phyloP scores from a whole-genome alignment of 148 eudicot species.

The Diospyros kaki region DNA sequence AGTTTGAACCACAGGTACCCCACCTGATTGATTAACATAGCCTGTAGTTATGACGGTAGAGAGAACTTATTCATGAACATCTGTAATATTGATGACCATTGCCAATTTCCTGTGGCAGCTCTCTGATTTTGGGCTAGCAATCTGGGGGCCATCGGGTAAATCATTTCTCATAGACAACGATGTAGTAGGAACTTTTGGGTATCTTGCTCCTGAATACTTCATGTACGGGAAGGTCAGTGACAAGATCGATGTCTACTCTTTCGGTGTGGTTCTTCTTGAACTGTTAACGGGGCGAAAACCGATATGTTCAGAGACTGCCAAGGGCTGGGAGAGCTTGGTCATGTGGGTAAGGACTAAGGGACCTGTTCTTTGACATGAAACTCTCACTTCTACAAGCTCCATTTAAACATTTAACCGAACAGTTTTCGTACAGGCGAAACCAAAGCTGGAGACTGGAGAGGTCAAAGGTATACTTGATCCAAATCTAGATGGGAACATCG shows the following conservation, averaged over 20 bases:
- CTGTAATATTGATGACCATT: background rate
- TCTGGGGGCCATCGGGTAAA: conserved; percentile 65
- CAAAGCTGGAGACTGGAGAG: conserved; percentile 60
- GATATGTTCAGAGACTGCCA: conserved; percentile 47
- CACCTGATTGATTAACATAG: background rate
- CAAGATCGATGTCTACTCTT: conserved; percentile 89
- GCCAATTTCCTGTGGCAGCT: conserved; percentile 31
- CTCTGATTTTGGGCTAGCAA: conserved; percentile 90
- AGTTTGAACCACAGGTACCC: conserved; percentile 70
- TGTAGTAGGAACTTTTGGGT: conserved; percentile 93
- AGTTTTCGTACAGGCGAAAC: conserved; percentile 62
- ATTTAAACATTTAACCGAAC: background rate
- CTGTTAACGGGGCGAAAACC: conserved; percentile 74
- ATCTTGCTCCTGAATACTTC: conserved; percentile 94
- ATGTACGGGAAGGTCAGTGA: conserved; percentile 96
- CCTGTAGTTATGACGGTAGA: background rate
- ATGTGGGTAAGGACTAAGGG: conserved; percentile 70
- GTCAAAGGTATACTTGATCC: conserved; percentile 60
- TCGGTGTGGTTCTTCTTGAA: conserved; percentile 93
- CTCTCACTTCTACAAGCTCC: background rate
- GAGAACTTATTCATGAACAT: background rate
- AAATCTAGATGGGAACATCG: conserved; percentile 35
- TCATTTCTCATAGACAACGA: conserved; percentile 52
- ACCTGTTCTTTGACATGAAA: background rate
- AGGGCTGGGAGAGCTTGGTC: conserved; percentile 83